phyloP scores from a whole-genome alignment of 345 rosid genomes.

The Mangifera indica region DNA sequence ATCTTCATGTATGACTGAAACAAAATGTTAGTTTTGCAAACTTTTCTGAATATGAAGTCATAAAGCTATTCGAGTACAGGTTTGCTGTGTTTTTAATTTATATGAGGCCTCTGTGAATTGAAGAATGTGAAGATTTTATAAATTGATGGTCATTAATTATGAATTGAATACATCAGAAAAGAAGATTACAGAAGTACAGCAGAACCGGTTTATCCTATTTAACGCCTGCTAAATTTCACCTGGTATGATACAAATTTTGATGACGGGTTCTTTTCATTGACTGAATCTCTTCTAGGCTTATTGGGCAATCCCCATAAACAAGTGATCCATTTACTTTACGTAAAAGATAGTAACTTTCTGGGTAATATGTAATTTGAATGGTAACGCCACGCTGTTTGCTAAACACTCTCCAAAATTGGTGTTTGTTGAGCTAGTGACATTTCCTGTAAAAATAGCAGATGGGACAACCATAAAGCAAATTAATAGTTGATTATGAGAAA shows the following conservation, averaged over 20 bases:
- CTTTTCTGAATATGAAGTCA: conserved; percentile 21
- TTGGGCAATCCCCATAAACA: too few species aligned
- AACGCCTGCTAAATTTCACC: not conserved
- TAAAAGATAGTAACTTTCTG: too few species aligned
- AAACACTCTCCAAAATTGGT: conserved; percentile 20
- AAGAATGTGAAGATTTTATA: not conserved
- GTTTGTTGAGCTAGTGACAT: conserved; percentile 37
- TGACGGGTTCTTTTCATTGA: not conserved
- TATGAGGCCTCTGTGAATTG: conserved; percentile 16
- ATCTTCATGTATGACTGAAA: conserved; percentile 20
- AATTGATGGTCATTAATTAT: not conserved
- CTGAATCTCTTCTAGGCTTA: too few species aligned
- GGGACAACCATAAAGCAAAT: not conserved
- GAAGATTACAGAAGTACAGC: not conserved
- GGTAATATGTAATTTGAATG: not conserved
- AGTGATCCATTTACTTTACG: not conserved
- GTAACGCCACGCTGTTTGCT: not conserved
- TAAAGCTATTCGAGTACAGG: conserved; percentile 21
- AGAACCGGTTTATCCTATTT: not conserved
- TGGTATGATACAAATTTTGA: too few species aligned
- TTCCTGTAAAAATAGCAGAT: conserved; percentile 32
- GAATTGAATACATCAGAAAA: not conserved
- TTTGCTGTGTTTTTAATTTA: conserved; percentile 5
- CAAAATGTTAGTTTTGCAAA: conserved; percentile 22
- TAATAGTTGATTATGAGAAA: not conserved